Conservation (phyloP, 1,139 yeast species). For the Chernovozyma aurita region DNA sequence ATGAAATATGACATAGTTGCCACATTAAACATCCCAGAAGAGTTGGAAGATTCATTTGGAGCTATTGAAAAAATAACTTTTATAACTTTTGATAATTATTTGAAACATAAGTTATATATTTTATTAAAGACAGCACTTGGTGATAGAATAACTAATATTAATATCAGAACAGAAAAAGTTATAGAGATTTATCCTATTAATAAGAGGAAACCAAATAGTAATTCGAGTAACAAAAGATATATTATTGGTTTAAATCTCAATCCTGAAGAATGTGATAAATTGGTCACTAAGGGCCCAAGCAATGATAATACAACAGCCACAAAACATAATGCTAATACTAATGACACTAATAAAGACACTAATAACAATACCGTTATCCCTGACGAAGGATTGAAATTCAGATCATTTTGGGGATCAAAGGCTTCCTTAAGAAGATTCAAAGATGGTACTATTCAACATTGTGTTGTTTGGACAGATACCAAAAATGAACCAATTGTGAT, state of each 20-base stretch:
- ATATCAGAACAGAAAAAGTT: conserved; percentile 28
- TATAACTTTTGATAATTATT: conserved; percentile 63
- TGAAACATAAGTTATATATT: conserved; percentile 56
- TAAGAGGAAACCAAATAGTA: conserved; percentile 48
- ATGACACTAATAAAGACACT: conserved; percentile 49
- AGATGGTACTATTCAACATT: conserved; percentile 84
- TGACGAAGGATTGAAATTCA: conserved; percentile 59
- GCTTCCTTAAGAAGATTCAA: conserved; percentile 86
- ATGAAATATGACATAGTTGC: conserved; percentile 66
- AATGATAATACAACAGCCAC: not conserved
- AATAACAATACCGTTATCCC: conserved; percentile 46
- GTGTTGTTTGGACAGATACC: conserved; percentile 80
- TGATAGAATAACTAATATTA: conserved; percentile 51
- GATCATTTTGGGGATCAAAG: conserved; percentile 84
- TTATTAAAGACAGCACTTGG: conserved; percentile 64
- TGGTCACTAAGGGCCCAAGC: conserved; percentile 67
- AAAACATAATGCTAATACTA: conserved; percentile 44
- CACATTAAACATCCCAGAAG: conserved; percentile 42
- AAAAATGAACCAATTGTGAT: conserved; percentile 55
- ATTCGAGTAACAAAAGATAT: conserved; percentile 26
- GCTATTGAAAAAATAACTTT: conserved; percentile 73
- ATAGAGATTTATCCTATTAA: conserved; percentile 41
- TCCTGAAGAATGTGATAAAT: conserved; percentile 69
- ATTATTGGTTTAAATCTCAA: conserved; percentile 67
- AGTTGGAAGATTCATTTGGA: conserved; percentile 46